phyloP scores from a whole-genome alignment of 2,329 filamentous ascomycete genomes.

The Seiridium cupressi region DNA sequence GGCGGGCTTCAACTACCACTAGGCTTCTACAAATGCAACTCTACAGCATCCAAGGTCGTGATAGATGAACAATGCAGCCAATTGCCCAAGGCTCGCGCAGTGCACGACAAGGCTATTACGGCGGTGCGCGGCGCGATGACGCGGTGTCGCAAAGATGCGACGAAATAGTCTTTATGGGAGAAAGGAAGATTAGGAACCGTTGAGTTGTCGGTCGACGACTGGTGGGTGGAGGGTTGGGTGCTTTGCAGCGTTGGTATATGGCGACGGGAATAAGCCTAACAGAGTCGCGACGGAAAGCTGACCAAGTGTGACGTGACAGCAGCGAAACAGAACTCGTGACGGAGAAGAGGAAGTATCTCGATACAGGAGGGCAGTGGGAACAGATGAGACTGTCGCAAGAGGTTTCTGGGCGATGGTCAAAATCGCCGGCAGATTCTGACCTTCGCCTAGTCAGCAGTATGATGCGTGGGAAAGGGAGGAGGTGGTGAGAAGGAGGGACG shows the following conservation, averaged over 20 bases:
- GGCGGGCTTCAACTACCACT: conserved; percentile 15
- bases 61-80: not conserved
- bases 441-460: not conserved
- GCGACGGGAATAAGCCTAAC: not conserved
- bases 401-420: not conserved
- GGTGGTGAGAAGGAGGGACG: conserved; percentile 5
- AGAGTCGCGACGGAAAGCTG: not conserved
- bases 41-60: conserved; percentile 11
- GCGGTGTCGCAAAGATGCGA: not conserved
- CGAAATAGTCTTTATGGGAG: not conserved
- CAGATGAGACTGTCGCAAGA: not conserved
- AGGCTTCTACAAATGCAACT: conserved; percentile 11
- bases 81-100: not conserved
- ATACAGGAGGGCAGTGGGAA: not conserved
- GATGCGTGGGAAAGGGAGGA: not conserved
- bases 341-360: not conserved
- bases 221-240: not conserved
- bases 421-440: not conserved
- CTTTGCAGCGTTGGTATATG: not conserved
- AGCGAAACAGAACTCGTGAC: not conserved
- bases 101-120: not conserved
- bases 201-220: not conserved
- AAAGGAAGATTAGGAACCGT: not conserved
- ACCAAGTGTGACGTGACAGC: not conserved
- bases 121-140: not conserved